Percentiles rank a stretch among this genome's conserved stretches.
Conservation (phyloP, 108 stramenopile species). For the Pseudonitzschia pungens region DNA sequence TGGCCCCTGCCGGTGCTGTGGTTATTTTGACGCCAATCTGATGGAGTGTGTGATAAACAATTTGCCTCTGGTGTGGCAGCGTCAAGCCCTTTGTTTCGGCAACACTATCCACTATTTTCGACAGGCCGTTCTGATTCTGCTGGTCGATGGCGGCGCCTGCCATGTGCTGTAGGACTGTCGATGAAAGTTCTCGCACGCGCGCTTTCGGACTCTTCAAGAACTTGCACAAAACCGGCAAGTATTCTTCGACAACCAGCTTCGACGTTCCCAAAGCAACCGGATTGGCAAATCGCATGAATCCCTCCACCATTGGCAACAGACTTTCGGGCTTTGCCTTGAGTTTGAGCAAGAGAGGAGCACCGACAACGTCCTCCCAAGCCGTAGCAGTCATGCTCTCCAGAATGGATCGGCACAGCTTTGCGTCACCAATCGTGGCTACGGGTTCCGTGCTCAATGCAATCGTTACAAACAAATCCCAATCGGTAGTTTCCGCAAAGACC, state of each 20-base stretch:
- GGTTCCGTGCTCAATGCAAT: conserved; percentile 17
- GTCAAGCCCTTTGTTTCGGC: conserved; percentile 22
- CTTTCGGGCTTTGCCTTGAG: conserved; percentile 54
- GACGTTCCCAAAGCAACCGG: conserved; percentile 3
- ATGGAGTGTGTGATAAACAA: conserved; percentile 17
- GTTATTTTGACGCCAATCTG: conserved; percentile 19
- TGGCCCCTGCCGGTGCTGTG: neutral
- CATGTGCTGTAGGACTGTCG: conserved; percentile 16
- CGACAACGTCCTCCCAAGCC: conserved; percentile 32
- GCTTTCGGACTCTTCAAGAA: conserved; percentile 36
- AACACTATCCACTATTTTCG: conserved; percentile 9
- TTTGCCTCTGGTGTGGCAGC: conserved; percentile 27
- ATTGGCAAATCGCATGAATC: conserved; percentile 23
- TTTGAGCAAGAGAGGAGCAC: conserved; percentile 35
- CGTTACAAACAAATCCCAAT: conserved; percentile 35
- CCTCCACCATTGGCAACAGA: conserved; percentile 31
- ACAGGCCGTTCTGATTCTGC: neutral
- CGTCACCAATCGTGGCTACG: conserved; percentile 27
- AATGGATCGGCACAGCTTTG: conserved; percentile 19
- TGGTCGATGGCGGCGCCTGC: conserved; percentile 10
- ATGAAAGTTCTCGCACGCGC: conserved; percentile 15
- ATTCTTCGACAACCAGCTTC: conserved; percentile 20
- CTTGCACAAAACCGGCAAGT: conserved; percentile 24
- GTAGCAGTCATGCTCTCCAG: conserved; percentile 7
- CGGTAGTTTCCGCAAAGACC: conserved; percentile 15